Evolutionary conservation across 2,329 filamentous ascomycete genomes (phyloP), one percentile per base, ranked within the genome.

Genomic region (Lecanicillium sp.): DNA sequence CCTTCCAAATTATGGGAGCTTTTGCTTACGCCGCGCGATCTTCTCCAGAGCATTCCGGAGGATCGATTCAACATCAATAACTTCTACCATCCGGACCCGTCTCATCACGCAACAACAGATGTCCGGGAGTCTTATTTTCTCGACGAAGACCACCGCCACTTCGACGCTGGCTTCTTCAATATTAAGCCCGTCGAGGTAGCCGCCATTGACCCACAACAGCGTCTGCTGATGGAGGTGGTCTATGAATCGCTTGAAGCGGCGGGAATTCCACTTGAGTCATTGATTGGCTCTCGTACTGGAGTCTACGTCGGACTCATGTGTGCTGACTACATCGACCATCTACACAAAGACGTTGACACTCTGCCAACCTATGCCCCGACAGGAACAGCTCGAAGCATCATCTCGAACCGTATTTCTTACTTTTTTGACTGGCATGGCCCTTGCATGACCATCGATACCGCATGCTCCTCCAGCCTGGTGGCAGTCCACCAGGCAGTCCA

Each of bases 391-490:
- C 15, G 57, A 17, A 58, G 62, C 36, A 36, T 36, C 6, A 14
- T 36, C 4, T 68, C 68, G 1, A 73, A 73, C 49, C 56, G 71
- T 31, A 55, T 74, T 11, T 72, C 68, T 2, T 68, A 73, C 45
- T 69, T 67, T 51, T 74, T 72, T 45, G 68, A 74, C 44, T 57
- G 75, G 39, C 56, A 59, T 30, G 71, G 72, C 1, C 68, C 69
- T 0, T 70, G 64, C 41, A 64, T 71, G 45, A 71, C 68, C 1
- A 58, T 65, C 4, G 66, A 72, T 40, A 71, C 68, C 3, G 69
- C 66, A 7, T 73, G 68, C 45, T 72, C 68, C 2, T 67, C 66
- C 4, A 66, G 63, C 44, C 52, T 72, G 42, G 59, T 68, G 17
- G 66, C 68, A n/a, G 50, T 72, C 17, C 68, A 73, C 38, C 51